These are phyloP conservation scores for Colletotrichum lini DNA, from an alignment of 2,329 filamentous ascomycete species.

Conservation along the genomic window DNA sequence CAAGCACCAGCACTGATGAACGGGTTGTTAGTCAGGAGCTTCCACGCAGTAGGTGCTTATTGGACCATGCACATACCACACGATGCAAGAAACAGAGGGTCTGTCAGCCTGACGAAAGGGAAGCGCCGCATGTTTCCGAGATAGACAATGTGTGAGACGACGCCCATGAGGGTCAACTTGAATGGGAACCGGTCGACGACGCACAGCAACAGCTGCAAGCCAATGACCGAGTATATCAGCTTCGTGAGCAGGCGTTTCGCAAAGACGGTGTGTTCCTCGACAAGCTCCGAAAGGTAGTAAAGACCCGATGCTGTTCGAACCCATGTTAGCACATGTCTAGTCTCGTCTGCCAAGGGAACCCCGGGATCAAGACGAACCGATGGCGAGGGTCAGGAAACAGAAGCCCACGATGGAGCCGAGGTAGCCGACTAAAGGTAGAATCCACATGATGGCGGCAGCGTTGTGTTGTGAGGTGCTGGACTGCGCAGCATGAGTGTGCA, in stretches of 20 bases:
- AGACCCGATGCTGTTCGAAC: slow-evolving; percentile 83
- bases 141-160: slow-evolving; percentile 88
- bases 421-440: slow-evolving; percentile 93
- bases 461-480: not conserved
- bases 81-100: slow-evolving; percentile 88
- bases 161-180: slow-evolving; percentile 79
- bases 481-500: slow-evolving; percentile 16
- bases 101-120: slow-evolving; percentile 85
- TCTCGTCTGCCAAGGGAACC: slow-evolving; percentile 22
- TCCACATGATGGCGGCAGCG: slow-evolving; percentile 80
- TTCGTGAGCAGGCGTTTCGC: slow-evolving; percentile 88
- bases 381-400: slow-evolving; percentile 92
- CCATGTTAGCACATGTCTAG: not conserved
- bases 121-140: slow-evolving; percentile 85
- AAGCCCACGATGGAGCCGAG: slow-evolving; percentile 90
- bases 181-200: slow-evolving; percentile 90
- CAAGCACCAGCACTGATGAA: slow-evolving; percentile 79
- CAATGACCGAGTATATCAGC: slow-evolving; percentile 87
- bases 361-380: slow-evolving; percentile 70
- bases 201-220: slow-evolving; percentile 80
- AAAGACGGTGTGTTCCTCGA: slow-evolving; percentile 96
- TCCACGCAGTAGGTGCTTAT: not conserved
- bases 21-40: not conserved
- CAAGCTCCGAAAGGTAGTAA: slow-evolving; percentile 97
- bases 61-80: slow-evolving; percentile 72